phyloP scores from a whole-genome alignment of 345 rosid genomes.

The Theobroma cacao region DNA sequence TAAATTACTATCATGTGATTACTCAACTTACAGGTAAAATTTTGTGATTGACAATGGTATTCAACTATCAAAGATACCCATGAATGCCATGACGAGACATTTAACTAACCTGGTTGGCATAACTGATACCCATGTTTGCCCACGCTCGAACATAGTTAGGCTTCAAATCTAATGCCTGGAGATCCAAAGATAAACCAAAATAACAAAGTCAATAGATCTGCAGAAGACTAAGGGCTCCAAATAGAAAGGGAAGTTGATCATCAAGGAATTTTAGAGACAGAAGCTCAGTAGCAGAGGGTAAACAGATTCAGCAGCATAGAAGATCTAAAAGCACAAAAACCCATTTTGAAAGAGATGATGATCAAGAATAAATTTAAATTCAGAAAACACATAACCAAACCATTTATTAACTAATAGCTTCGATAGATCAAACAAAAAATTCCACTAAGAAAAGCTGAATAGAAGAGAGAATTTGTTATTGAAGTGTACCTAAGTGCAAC shows the following conservation, averaged over 20 bases:
- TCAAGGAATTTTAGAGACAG: background rate
- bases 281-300: background rate
- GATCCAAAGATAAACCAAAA: conserved; percentile 2
- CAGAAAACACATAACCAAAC: background rate
- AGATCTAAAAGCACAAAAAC: background rate
- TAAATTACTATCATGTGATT: too few species aligned
- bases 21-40: background rate
- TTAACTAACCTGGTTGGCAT: conserved; percentile 86
- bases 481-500: background rate
- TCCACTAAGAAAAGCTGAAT: background rate
- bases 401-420: background rate
- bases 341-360: background rate
- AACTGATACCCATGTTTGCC: conserved; percentile 99
- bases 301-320: background rate
- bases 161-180: conserved; percentile 95
- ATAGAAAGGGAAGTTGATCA: background rate
- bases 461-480: background rate
- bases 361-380: background rate
- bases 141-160: conserved; percentile 99
- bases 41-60: background rate
- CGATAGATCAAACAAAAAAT: background rate
- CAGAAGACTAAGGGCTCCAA: background rate
- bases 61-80: background rate
- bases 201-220: background rate
- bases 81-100: background rate